Conservation (phyloP, 2,329 filamentous ascomycete genomes). For the Mycogone perniciosa region DNA sequence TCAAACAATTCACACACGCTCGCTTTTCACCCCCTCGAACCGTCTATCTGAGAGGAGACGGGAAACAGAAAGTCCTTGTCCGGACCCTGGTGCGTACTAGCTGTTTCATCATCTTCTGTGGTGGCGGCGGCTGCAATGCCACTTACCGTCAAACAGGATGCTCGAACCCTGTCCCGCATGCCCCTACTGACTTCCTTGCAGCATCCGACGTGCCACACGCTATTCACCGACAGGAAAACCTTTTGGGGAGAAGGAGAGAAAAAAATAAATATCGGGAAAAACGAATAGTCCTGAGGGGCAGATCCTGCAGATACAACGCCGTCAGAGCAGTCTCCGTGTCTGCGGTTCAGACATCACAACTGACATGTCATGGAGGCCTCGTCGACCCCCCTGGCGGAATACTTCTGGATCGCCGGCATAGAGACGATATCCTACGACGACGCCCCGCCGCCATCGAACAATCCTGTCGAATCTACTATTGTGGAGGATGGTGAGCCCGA, state of each 20-base stretch:
- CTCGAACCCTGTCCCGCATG: conserved; percentile 12
- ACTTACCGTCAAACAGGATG: conserved; percentile 11
- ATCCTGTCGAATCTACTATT: conserved; percentile 51
- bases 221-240: conserved; percentile 9
- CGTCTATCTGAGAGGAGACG: neutral
- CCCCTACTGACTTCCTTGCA: conserved; percentile 13
- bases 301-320: neutral
- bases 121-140: conserved; percentile 11
- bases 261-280: neutral
- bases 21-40: neutral
- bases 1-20: neutral
- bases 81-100: conserved; percentile 3
- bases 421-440: conserved; percentile 62
- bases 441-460: conserved; percentile 27
- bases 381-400: conserved; percentile 62
- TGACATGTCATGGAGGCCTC: conserved; percentile 53
- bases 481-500: conserved; percentile 56
- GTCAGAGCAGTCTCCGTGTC: conserved; percentile 3
- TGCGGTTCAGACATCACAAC: conserved; percentile 21
- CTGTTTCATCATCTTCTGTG: conserved; percentile 9
- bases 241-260: neutral
- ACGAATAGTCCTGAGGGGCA: conserved; percentile 1
- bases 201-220: conserved; percentile 12
- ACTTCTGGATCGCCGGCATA: conserved; percentile 70
- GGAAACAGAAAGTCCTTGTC: conserved; percentile 1